A percentile compares a stretch with the other conserved stretches of the same genome.
Conservation (phyloP, 805 yeast species). For the Wickerhamiella sergipiensis region DNA sequence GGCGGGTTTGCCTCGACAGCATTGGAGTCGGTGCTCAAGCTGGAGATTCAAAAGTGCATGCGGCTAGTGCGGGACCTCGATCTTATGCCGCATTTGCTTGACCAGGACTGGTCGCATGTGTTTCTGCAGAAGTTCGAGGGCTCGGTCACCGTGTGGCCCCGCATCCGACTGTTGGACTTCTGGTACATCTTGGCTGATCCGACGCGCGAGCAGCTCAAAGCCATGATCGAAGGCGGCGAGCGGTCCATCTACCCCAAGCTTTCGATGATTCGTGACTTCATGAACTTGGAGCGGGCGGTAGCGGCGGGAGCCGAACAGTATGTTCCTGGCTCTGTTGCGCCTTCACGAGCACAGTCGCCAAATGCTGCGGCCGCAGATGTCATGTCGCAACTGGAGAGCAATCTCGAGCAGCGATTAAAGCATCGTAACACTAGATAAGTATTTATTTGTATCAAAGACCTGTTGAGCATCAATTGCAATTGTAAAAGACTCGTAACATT, state of each 20-base stretch:
- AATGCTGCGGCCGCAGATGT: background rate
- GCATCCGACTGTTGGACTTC: conserved; percentile 44
- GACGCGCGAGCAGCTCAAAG: conserved; percentile 38
- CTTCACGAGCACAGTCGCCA: background rate
- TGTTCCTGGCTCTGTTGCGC: background rate
- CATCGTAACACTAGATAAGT: background rate
- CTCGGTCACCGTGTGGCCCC: conserved; percentile 64
- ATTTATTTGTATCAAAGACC: background rate
- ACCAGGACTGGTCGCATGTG: conserved; percentile 69
- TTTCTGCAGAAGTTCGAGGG: conserved; percentile 68
- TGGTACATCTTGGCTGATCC: conserved; percentile 58
- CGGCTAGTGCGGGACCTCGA: conserved; percentile 52
- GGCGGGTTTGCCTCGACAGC: conserved; percentile 72
- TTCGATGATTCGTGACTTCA: conserved; percentile 48
- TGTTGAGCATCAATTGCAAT: no score
- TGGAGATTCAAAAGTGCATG: conserved; percentile 69
- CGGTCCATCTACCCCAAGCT: conserved; percentile 52
- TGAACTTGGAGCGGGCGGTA: conserved; percentile 37
- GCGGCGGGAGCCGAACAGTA: background rate
- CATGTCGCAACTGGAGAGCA: background rate
- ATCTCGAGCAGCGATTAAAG: background rate
- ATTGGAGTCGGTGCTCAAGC: conserved; percentile 50
- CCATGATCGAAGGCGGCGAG: conserved; percentile 50
- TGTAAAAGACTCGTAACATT: no score
- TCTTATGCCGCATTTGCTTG: conserved; percentile 50